These are phyloP conservation scores for Mimosa bimucronata DNA, from an alignment of 306 rosid genomes.

Conservation along the genomic window DNA sequence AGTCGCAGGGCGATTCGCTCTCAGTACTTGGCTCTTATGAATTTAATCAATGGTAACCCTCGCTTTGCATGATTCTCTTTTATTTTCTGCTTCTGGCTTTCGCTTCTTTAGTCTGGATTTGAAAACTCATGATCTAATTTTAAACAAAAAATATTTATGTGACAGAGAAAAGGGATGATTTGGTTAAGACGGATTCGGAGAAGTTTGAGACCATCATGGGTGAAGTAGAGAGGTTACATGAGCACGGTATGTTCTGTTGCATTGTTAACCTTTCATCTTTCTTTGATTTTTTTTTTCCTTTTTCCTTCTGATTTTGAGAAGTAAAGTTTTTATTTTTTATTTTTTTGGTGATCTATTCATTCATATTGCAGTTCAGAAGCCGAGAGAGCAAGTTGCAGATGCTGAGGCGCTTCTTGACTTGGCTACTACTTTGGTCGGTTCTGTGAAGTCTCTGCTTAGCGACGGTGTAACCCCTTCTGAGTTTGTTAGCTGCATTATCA, in stretches of 20 bases:
- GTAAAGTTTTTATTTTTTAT: too few relatives aligned
- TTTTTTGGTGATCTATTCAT: too few relatives aligned
- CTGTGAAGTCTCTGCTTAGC: conserved; percentile 61
- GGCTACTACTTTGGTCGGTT: conserved; percentile 54
- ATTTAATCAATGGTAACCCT: conserved; percentile 59
- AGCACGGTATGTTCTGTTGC: conserved; percentile 46
- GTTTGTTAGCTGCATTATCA: conserved; percentile 59
- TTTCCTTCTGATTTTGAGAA: not conserved
- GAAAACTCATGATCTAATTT: not conserved
- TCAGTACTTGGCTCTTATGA: conserved; percentile 54
- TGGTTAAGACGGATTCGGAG: conserved; percentile 49
- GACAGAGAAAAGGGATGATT: conserved; percentile 69
- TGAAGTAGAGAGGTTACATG: conserved; percentile 64
- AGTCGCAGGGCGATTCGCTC: conserved; percentile 74
- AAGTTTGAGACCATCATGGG: conserved; percentile 54
- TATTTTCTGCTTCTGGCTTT: not conserved
- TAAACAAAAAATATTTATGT: too few relatives aligned
- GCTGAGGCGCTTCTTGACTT: conserved; percentile 78
- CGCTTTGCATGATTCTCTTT: too few relatives aligned
- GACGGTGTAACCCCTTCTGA: conserved; percentile 73
- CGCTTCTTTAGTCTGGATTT: not conserved
- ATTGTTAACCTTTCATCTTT: not conserved
- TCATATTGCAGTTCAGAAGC: conserved; percentile 73
- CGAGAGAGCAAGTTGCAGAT: conserved; percentile 87
- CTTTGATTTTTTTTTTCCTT: not conserved